Conservation (phyloP, 2,329 filamentous ascomycete genomes). For the Aspergillus clavatus region DNA sequence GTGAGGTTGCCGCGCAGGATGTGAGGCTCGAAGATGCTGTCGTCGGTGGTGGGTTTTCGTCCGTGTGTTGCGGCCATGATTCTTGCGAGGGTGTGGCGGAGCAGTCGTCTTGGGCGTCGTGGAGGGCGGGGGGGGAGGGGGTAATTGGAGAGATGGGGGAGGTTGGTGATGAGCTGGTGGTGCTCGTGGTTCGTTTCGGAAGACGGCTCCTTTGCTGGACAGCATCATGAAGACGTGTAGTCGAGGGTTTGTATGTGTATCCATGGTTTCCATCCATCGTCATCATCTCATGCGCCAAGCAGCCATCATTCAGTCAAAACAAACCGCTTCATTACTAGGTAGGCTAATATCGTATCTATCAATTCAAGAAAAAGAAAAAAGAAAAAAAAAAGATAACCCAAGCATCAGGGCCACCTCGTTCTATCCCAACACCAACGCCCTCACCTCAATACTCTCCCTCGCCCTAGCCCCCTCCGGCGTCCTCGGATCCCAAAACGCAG, state of each 20-base stretch:
- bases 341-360: no score
- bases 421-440: slow-evolving; percentile 73
- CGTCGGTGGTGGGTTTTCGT: background rate
- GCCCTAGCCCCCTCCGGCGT: slow-evolving; percentile 64
- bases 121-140: no score
- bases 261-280: no score
- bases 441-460: slow-evolving; percentile 84
- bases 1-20: slow-evolving; percentile 5
- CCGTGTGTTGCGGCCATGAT: slow-evolving; percentile 1
- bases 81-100: no score
- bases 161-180: background rate
- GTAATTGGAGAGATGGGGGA: background rate
- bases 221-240: no score
- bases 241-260: no score
- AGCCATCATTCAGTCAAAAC: no score
- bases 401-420: background rate
- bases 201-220: background rate
- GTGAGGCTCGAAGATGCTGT: background rate
- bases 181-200: background rate
- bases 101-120: no score
- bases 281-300: no score
- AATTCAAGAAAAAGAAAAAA: no score
- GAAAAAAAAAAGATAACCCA: no score
- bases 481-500: slow-evolving; percentile 72
- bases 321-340: no score